Conservation (phyloP, 1,139 yeast genomes). For the Candida buenavistaensis region DNA sequence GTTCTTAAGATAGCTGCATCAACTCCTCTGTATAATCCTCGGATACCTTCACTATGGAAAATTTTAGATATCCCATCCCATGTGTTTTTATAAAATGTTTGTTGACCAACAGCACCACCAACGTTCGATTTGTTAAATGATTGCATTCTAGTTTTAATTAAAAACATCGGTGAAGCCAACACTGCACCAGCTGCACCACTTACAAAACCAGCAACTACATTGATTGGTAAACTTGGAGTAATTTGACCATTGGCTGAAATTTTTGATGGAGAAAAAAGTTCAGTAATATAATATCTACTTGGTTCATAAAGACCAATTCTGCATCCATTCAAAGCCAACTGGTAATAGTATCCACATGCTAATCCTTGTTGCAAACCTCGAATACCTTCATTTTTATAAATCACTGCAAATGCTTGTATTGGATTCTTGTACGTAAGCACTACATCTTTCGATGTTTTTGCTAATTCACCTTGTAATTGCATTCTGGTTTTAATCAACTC, state of each 20-base stretch:
- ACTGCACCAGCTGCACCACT: slow-evolving; percentile 92
- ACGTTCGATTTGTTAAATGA: slow-evolving; percentile 57
- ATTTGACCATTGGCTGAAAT: slow-evolving; percentile 17
- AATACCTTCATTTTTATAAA: slow-evolving; percentile 79
- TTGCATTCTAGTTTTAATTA: slow-evolving; percentile 95
- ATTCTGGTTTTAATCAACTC: slow-evolving; percentile 92
- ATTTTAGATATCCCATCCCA: slow-evolving; percentile 69
- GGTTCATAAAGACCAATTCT: slow-evolving; percentile 95
- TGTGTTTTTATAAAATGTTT: slow-evolving; percentile 76
- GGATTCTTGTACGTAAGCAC: slow-evolving; percentile 74
- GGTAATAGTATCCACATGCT: slow-evolving; percentile 80
- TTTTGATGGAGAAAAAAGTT: slow-evolving; percentile 50
- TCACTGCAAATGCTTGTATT: slow-evolving; percentile 77
- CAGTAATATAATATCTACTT: slow-evolving; percentile 60
- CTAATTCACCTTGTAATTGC: slow-evolving; percentile 94
- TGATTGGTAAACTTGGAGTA: slow-evolving; percentile 57
- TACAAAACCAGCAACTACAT: slow-evolving; percentile 77
- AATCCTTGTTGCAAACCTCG: slow-evolving; percentile 89
- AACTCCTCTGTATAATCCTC: slow-evolving; percentile 84
- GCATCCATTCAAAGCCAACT: slow-evolving; percentile 88
- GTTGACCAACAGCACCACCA: slow-evolving; percentile 73
- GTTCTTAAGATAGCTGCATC: slow-evolving; percentile 94
- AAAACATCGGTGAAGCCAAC: slow-evolving; percentile 85
- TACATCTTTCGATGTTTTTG: slow-evolving; percentile 47
- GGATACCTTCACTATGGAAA: slow-evolving; percentile 65